phyloP scores from a whole-genome alignment of 2,329 filamentous ascomycete genomes.

The Clonostachys sp. region DNA sequence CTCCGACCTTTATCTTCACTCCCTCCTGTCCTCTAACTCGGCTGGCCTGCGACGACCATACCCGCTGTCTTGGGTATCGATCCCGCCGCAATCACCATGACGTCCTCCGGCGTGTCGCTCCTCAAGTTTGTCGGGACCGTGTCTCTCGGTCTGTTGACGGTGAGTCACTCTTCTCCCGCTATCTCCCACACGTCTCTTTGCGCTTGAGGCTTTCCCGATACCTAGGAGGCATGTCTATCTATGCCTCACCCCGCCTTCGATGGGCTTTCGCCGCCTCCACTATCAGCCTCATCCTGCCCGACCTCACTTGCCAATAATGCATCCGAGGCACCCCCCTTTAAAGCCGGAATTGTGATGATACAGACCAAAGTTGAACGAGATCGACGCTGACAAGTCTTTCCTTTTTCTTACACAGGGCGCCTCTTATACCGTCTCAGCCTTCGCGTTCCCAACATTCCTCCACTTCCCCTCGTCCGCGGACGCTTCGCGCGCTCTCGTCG shows the following conservation, averaged over 20 bases:
- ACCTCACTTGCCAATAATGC: too few species aligned
- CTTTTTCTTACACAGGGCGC: conserved; percentile 58
- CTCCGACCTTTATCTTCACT: neutral
- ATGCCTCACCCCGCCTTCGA: too few species aligned
- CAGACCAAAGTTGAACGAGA: too few species aligned
- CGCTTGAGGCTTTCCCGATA: too few species aligned
- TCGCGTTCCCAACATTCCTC: conserved; percentile 77
- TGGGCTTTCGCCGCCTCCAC: too few species aligned
- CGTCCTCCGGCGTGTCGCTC: conserved; percentile 65
- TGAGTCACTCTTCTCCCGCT: conserved; percentile 38
- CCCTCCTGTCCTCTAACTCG: neutral
- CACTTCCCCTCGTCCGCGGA: conserved; percentile 71
- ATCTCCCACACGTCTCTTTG: neutral
- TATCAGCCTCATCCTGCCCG: too few species aligned
- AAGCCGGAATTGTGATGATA: too few species aligned
- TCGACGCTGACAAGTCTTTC: too few species aligned
- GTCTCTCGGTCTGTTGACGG: conserved; percentile 82
- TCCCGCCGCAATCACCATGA: conserved; percentile 39
- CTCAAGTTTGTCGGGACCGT: conserved; percentile 93
- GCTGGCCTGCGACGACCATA: neutral
- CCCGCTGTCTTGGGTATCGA: neutral
- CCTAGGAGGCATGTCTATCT: too few species aligned
- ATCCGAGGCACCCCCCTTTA: too few species aligned
- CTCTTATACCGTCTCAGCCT: conserved; percentile 75
- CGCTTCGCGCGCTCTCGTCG: conserved; percentile 66